phyloP scores from a whole-genome alignment of 495 filamentous ascomycete genomes.

The Aspergillus carlsbadensis region DNA sequence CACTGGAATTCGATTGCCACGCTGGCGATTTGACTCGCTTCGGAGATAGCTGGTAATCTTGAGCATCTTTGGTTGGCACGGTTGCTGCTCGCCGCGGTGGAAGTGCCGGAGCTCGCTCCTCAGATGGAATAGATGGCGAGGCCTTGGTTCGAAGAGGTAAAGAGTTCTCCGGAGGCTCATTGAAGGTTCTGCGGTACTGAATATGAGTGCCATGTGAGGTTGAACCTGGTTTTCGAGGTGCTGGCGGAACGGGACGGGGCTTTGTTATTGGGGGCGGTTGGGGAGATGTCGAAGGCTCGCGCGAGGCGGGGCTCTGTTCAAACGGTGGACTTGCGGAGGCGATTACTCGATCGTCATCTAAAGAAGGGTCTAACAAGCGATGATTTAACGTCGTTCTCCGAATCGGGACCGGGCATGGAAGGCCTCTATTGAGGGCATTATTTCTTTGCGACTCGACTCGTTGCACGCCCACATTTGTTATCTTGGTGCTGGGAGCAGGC shows the following conservation, averaged over 20 bases:
- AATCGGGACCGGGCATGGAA: constrained; percentile 13
- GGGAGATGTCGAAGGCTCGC: not conserved
- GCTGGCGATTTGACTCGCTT: constrained; percentile 9
- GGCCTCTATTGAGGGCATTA: constrained; percentile 1
- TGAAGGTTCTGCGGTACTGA: not conserved
- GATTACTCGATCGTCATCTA: constrained; percentile 1
- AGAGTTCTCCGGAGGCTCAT: constrained; percentile 10
- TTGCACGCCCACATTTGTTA: constrained; percentile 1
- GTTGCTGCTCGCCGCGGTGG: constrained; percentile 27
- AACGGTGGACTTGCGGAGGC: not conserved
- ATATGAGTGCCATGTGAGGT: not conserved
- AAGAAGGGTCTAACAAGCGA: not conserved
- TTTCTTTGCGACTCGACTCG: not conserved
- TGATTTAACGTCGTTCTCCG: constrained; percentile 2
- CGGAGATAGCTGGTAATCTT: constrained; percentile 16
- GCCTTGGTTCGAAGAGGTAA: constrained; percentile 11
- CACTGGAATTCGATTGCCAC: constrained; percentile 28
- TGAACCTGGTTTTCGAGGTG: constrained; percentile 12
- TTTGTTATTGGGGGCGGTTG: constrained; percentile 14
- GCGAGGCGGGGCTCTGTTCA: constrained; percentile 13
- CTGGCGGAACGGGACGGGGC: constrained; percentile 17
- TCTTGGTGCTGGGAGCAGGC: constrained; percentile 16
- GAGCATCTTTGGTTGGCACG: constrained; percentile 8
- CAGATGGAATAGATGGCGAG: constrained; percentile 14
- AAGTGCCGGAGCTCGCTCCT: constrained; percentile 22